Evolutionary conservation across 1,284 basidiomycete genomes (phyloP), one percentile per base, ranked within the genome.

Genomic region (Grifola frondosa): DNA sequence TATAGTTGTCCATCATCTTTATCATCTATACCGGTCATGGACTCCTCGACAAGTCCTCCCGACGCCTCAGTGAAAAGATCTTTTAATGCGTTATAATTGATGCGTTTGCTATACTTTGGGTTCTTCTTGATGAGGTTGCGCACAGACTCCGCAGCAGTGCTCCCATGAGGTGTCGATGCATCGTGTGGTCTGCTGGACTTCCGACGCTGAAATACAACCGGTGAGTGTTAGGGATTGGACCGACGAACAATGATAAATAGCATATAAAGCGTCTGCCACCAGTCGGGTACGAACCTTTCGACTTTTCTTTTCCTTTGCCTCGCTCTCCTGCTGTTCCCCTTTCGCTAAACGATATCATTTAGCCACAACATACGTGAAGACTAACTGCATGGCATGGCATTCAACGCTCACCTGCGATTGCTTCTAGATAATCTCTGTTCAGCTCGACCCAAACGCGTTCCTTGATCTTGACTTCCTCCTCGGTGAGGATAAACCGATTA

Each of bases 381-480:
- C 17, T 44, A 57, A 49, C 44, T 7, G 25, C 24, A 13, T 20
- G 20, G 20, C 2, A 43, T 34, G 13, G 20, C 17, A 35, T 30
- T 16, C n/a, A 15, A 47, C 42, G 73, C 81, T 64, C 59, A 91
- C 90, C 82, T 48, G 91, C 91, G 33, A 95, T 74, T 23, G 88
- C 84, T 63, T 97, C 91, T 37, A 99, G 69, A 70, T 97, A 99
- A 41, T 97, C 93, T 53, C 81, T 81, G 67, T 99, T 99, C 62
- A 94, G 77, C 67, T 96, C 93, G 49, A 98, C 90, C 97, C 97
- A 99, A 15, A 99, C 83, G 20, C 94, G 83, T 60, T 96, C 93
- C 64, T 95, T 97, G 60, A 93, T 79, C 61, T 78, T 81, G 6
- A 91, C 86, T 65, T 98, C 96, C 20, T 91, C 89, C 34, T 90